Base-by-base conservation (phyloP, 2,329 filamentous ascomycete species). In the Atkinsonella hypoxylon region DNA sequence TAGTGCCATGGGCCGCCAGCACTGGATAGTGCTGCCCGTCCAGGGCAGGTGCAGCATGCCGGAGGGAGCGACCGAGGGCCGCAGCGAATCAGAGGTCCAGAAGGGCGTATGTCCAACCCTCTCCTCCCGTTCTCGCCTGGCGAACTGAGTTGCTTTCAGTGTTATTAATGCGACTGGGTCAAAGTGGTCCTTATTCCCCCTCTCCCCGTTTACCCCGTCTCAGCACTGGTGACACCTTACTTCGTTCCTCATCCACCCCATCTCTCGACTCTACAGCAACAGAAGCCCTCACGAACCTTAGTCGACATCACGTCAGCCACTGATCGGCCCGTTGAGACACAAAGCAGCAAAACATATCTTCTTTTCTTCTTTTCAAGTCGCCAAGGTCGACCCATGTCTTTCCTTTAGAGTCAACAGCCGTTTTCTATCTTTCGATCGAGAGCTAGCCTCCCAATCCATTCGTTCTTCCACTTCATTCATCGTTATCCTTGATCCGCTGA, bases 381-480 rank as follows among this genome's bases (percentile, higher is more conserved):
- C 50, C 45, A 10, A 50, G 61, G 60, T 59, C 59, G 65, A 68
- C 26, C 61, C 56, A 68, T 69, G 66, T 66, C 60, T 59, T 55
- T 59, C 57, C 54, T 58, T 62, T 63, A 56, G 49, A 54, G 48
- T 50, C 45, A 59, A 56, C 56, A 56, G 54, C 57, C 45, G 18
- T 48, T 32, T 49, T 42, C 34, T 40, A 41, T 42, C 48, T 26
- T 42, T 49, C 45, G 32, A 58, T 58, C 39, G 10, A 51, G 56
- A 57, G 56, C 56, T 51, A 56, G 54, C 45, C 56, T 57, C 54
- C 47, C 51, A 8, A 46, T 54, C 39, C 57, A 56, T 57, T 58
- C 57, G 59, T 60, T 20, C 10, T 12, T 51, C 39, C 20, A 9
- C 6, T 48, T 18, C 17, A n/a, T 47, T 32, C 26, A 44, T 18